Evolutionary conservation across 768 basidiomycete genomes (phyloP), one percentile per base, ranked within the genome.

Genomic region (Candolleomyces aberdarensis): DNA sequence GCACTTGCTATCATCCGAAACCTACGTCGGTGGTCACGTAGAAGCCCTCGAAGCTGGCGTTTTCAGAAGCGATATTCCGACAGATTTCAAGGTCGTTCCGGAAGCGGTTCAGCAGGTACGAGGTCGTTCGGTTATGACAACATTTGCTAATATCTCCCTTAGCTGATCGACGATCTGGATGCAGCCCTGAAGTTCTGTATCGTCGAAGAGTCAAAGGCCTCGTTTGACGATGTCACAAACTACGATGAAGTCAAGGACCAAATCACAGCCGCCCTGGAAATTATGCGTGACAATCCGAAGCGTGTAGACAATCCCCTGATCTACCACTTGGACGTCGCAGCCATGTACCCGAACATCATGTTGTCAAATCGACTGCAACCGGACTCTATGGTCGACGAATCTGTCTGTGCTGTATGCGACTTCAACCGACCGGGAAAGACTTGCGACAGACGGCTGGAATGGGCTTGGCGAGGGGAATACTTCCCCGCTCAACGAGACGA

Each of bases 331-430:
- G 97, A 99, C 69, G 97, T 99, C 63, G 97, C 97, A 2, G 97
- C 97, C 64, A 99, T 99, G 97, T 98, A 99, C 72, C 97, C 97
- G 59, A 99, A 98, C 74, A 98, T 99, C 85, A 99, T 99, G 97
- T 88, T 99, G 80, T 98, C 96, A 17, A 99, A 99, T 71, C 92
- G 97, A 39, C 82, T 99, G 2, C 97, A 99, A 67, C 97, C 97
- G 2, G 97, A 99, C 75, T 97, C 97, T 1, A 91, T 98, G 78
- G 90, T 98, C 10, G 94, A 96, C 68, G 97, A 98, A 72, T 87
- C 96, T 19, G 90, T 89, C 17, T 99, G 97, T 69, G 97, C 97
- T 1, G 95, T 98, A 1, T 99, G 97, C 76, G 97, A 99, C 75
- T 98, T 90, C 73, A 99, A 99, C 68, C 85, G 96, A 9, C 96